phyloP scores from a whole-genome alignment of 1,139 yeast genomes.

The Yamadazyma spencermartinsiae region DNA sequence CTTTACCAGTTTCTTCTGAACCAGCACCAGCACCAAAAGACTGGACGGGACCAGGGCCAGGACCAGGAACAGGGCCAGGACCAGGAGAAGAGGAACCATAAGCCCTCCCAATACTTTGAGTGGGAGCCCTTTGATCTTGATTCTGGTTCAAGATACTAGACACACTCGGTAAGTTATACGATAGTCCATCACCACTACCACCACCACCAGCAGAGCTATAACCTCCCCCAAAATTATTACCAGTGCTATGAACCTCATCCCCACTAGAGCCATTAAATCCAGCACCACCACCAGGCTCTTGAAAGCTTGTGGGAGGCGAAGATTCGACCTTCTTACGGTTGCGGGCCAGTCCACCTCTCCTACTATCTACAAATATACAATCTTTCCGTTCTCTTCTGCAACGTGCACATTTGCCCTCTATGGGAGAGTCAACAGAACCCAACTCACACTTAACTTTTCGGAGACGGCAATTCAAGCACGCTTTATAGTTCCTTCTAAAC shows the following conservation, averaged over 20 bases:
- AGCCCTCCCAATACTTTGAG: background rate
- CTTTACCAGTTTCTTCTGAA: background rate
- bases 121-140: background rate
- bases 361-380: constrained; percentile 72
- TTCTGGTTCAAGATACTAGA: constrained; percentile 5
- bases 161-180: constrained; percentile 7
- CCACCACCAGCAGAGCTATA: background rate
- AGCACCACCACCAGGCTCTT: too few species aligned
- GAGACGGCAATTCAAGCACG: constrained; percentile 80
- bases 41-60: background rate
- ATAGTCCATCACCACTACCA: background rate
- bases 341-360: constrained; percentile 56
- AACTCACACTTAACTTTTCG: constrained; percentile 84
- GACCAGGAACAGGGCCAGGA: background rate
- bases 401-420: constrained; percentile 81
- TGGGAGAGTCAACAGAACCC: constrained; percentile 73
- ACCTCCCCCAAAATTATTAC: too few species aligned
- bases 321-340: constrained; percentile 19
- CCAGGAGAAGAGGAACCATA: background rate
- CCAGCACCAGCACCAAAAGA: too few species aligned
- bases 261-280: too few species aligned
- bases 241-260: too few species aligned
- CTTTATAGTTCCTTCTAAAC: constrained; percentile 69
- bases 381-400: constrained; percentile 79
- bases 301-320: too few species aligned